Evolutionary conservation across 257 asterid genomes (phyloP), one percentile per base, ranked within the genome.

Genomic region (Solanum raphanifolium): DNA sequence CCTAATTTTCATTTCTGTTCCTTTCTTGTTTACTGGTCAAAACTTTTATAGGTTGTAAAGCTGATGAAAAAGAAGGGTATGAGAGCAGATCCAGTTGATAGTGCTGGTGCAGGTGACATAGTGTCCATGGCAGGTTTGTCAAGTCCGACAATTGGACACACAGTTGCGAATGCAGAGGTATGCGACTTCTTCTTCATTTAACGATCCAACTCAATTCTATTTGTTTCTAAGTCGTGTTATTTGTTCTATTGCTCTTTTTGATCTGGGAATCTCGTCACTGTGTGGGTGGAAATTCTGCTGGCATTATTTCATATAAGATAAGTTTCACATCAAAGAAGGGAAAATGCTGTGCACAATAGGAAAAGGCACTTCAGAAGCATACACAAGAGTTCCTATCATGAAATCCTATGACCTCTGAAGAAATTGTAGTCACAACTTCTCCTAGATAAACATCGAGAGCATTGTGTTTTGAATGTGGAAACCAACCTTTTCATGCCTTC

Each of bases 21-120:
- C 38, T 82, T 48, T 20, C 43, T 16, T 66, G 16, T 87, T 12
- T 43, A n/a, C 32, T 58, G 81, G 71, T 31, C 31, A 18, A 82
- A 55, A 29, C 38, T 4, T 84, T 83, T 90, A 84, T 88, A 97
- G 99, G 98, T 97, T 91, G 92, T 95, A 87, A 97, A 96, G 89
- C 93, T 97, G 93, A 95, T 94, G 98, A 97, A 97, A 88, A 97
- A 97, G 94, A 96, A 89, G 91, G 99, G 99, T 81, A 97, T 93
- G 32, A 89, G 89, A 91, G 90, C 92, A 83, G 94, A 94, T 88
- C 88, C 95, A 84, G 92, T 97, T 87, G 99, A 97, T 87, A 90
- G 92, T 90, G 99, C 98, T 83, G 97, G 99, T 86, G 99, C 99
- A 90, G 99, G 99, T 88, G 99, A 96, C 90, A 97, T 97, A 91